These are phyloP conservation scores for Schizosaccharomyces octosporus DNA, from an alignment of 805 yeast genomes.

Conservation along the genomic window DNA sequence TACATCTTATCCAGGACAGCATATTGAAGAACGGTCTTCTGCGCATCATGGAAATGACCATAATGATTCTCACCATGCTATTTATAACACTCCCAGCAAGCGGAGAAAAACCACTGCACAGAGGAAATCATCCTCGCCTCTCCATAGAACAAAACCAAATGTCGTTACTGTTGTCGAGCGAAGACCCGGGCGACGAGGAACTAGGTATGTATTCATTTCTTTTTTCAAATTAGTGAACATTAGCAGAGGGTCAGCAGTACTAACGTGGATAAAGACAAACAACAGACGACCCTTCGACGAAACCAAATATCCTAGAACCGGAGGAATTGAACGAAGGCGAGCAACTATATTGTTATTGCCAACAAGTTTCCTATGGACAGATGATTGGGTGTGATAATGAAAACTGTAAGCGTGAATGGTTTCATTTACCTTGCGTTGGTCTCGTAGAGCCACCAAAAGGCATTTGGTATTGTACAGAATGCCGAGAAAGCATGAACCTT, in stretches of 20 bases:
- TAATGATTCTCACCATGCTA: background rate
- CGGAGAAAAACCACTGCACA: background rate
- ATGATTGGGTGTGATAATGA: constrained; percentile 98
- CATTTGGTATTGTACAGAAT: constrained; percentile 37
- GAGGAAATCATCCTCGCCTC: background rate
- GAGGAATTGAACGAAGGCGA: background rate
- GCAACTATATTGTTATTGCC: constrained; percentile 60
- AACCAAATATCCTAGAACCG: background rate
- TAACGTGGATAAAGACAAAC: background rate
- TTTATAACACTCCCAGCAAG: background rate
- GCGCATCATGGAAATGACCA: background rate
- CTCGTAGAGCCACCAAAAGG: constrained; percentile 44
- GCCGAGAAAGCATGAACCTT: constrained; percentile 12
- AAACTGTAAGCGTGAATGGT: constrained; percentile 69
- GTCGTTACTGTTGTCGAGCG: background rate
- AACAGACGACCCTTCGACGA: background rate
- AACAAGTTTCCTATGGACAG: constrained; percentile 90
- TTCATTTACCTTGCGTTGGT: constrained; percentile 77
- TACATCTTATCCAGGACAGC: background rate
- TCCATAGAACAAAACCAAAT: background rate
- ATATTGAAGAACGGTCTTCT: background rate
- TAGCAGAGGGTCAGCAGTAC: too few species aligned
- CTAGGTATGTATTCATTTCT: too few species aligned
- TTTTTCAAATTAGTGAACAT: too few species aligned
- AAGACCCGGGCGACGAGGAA: background rate